Base-by-base conservation (phyloP, 1,284 basidiomycete species). In the Malassezia japonica region DNA sequence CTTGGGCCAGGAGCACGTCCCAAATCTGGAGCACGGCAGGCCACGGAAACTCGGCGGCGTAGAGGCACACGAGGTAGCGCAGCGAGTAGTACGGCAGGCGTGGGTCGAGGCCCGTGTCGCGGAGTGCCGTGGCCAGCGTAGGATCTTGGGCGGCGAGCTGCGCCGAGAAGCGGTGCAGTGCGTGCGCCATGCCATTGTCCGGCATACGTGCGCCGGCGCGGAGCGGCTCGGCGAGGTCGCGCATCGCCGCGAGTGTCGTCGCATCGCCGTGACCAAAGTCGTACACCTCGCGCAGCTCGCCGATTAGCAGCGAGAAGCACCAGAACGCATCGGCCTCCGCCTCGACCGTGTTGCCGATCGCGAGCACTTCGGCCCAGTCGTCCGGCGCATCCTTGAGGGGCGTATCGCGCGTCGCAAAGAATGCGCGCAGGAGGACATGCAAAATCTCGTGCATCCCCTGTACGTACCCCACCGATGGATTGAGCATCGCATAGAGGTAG, bases 251-350 rank as follows among this genome's bases (percentile, higher is more conserved):
- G 16, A 8, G 43, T 8, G 28, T 37, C 25, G 39, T n/a, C 1
- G 25, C 15, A 18, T 34, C 39, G 4, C n/a, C 29, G 12, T 25
- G 27, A 7, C 63, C 68, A 37, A 69, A 71, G 23, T 71, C 68
- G 50, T 63, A 72, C 13, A 71, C 48, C 28, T 71, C 68, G n/a
- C 65, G 56, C 42, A 71, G 54, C 29, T 66, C 61, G 31, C 63
- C 70, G 25, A 71, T 50, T 31, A 72, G 36, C 9, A 57, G 46
- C 1, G 67, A 70, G 36, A 71, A 72, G 52, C 66, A 69, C 70
- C 70, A 72, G 51, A 72, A 71, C 1, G 67, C 65, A 36, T 72
- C 70, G 1, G 70, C 70, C 38, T 72, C 70, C 28, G 57, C 56
- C 29, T 32, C 50, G 32, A 20, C 55, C 53, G 48, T 54, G 15